These are phyloP conservation scores for Mucor saturninus DNA, from an alignment of 371 early-diverging fungal genomes.

Conservation along the genomic window DNA sequence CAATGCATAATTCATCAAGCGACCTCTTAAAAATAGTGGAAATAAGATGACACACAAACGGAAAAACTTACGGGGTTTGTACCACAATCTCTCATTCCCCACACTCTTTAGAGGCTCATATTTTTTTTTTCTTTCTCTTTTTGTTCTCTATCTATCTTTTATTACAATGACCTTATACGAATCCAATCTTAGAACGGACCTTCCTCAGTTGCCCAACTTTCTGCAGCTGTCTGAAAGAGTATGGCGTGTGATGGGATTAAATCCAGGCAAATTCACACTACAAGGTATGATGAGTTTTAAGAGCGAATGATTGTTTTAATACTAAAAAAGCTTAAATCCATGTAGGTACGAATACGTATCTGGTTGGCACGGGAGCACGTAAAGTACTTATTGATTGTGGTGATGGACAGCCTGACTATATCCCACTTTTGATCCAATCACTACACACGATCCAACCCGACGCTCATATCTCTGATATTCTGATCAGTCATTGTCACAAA, in stretches of 20 bases:
- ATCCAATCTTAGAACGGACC: constrained; percentile 15
- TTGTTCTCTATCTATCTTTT: constrained; percentile 1
- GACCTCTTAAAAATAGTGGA: background rate
- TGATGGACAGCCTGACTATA: constrained; percentile 71
- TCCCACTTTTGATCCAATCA: constrained; percentile 48
- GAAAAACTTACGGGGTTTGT: background rate
- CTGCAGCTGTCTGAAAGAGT: constrained; percentile 56
- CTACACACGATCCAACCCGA: constrained; percentile 39
- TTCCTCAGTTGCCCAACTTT: constrained; percentile 46
- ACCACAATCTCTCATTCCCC: background rate
- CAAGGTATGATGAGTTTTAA: constrained; percentile 54
- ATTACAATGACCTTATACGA: constrained; percentile 17
- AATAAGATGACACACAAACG: constrained; percentile 2
- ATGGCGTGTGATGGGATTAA: constrained; percentile 71
- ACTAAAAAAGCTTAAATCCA: background rate
- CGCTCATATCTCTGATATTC: constrained; percentile 62
- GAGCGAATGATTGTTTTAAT: too few relatives aligned
- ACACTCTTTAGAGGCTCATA: too few relatives aligned
- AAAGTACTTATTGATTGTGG: constrained; percentile 81
- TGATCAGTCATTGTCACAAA: constrained; percentile 82
- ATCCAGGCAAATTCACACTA: constrained; percentile 79
- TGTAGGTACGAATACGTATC: constrained; percentile 81
- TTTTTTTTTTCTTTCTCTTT: background rate
- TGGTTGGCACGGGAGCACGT: constrained; percentile 71
- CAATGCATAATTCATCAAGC: background rate